Conservation (phyloP, 306 rosid species). For the Urtica urens region DNA sequence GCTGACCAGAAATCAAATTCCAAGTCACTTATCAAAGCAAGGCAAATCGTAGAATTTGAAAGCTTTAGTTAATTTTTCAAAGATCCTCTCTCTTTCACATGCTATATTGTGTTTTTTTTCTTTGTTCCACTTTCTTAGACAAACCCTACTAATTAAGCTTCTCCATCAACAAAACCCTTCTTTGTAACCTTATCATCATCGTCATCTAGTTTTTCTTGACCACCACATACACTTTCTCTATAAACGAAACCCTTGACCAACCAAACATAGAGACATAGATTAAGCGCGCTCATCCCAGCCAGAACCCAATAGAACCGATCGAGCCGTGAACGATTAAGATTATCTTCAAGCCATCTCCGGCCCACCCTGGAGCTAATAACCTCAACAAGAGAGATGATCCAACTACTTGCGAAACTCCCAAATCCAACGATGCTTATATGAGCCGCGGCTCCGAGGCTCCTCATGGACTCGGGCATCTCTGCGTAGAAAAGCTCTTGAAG, state of each 20-base stretch:
- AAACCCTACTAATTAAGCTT: background rate
- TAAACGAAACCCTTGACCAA: slow-evolving; percentile 41
- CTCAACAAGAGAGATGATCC: slow-evolving; percentile 31
- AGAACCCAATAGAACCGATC: slow-evolving; percentile 53
- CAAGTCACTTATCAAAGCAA: no score
- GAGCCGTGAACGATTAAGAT: slow-evolving; percentile 54
- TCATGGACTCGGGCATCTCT: slow-evolving; percentile 55
- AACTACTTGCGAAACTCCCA: slow-evolving; percentile 47
- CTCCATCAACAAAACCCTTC: background rate
- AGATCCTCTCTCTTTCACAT: no score
- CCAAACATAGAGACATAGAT: slow-evolving; percentile 34
- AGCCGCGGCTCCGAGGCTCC: slow-evolving; percentile 79
- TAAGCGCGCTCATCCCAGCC: slow-evolving; percentile 50
- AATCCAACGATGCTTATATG: slow-evolving; percentile 48
- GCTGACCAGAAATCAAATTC: no score
- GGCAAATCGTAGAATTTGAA: no score
- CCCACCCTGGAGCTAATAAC: slow-evolving; percentile 17
- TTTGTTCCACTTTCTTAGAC: no score
- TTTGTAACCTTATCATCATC: slow-evolving; percentile 1
- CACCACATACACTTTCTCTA: slow-evolving; percentile 12
- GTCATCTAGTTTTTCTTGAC: no score
- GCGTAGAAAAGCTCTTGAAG: slow-evolving; percentile 66
- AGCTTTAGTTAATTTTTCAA: no score
- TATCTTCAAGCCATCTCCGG: slow-evolving; percentile 49
- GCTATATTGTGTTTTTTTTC: no score